phyloP scores from a whole-genome alignment of 106 monocot genomes.

The Dactylorhiza incarnata region DNA sequence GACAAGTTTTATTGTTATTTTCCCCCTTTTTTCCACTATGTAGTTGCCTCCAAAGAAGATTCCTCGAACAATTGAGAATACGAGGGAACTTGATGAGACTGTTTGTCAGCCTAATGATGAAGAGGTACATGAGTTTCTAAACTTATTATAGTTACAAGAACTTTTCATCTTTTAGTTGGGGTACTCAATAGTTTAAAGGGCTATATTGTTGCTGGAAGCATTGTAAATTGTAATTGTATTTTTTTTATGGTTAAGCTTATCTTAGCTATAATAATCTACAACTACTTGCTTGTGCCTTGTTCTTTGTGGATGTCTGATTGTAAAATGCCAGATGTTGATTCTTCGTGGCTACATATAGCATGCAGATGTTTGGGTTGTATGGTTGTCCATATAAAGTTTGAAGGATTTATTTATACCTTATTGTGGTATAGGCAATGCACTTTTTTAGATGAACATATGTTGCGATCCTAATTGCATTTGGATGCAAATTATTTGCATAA shows the following conservation, averaged over 20 bases:
- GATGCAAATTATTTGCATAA: no score
- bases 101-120: conserved; percentile 53
- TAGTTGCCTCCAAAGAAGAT: conserved; percentile 15
- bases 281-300: not conserved
- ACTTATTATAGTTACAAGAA: not conserved
- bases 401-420: not conserved
- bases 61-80: conserved; percentile 59
- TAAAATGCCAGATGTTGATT: not conserved
- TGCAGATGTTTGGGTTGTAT: not conserved
- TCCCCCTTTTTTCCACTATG: not conserved
- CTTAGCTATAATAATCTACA: not conserved
- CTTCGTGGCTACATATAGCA: not conserved
- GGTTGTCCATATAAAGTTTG: not conserved
- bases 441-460: not conserved
- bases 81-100: conserved; percentile 63
- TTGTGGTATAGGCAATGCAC: not conserved
- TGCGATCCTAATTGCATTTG: no score
- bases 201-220: not conserved
- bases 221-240: not conserved
- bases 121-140: conserved; percentile 23
- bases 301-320: not conserved
- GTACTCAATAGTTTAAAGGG: not conserved
- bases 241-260: not conserved
- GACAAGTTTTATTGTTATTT: not conserved
- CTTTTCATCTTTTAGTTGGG: not conserved